Base-by-base conservation (phyloP, 2,329 filamentous ascomycete genomes). In the Aurifilum marmelostoma region DNA sequence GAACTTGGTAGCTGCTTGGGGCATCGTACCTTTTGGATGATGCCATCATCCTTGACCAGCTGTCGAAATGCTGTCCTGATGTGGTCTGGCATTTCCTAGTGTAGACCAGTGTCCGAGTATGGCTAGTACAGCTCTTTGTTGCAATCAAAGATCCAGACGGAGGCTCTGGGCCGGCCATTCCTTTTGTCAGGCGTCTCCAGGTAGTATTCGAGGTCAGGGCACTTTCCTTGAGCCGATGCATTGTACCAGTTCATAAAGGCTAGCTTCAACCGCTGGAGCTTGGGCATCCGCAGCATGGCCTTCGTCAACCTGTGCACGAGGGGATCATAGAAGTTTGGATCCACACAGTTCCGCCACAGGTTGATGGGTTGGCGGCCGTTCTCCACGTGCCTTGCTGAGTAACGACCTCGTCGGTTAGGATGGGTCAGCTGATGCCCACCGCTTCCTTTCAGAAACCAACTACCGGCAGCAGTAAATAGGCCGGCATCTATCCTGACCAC, bases 241-340 rank as follows among this genome's bases (percentile, higher is more conserved):
- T 16, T 18, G 7, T 56, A 56, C 24, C 52, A 56, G 27, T 56
- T 29, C 14, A 14, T 16, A 14, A 56, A 56, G 5, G 11, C 24
- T 24, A 56, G 24, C 52, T 32, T 56, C 52, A 56, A 18, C 16
- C 27, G 52, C 52, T 56, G 52, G 16, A 56, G 52, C 52, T 32
- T 56, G 24, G 52, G 52, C 52, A 56, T 56, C 52, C 24, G 52
- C 24, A 56, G 27, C 52, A 56, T 56, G 52, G 52, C 52, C 1
- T 56, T 18, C 16, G 52, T 27, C 24, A 56, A 9, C 14, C 8
- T 56, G 6, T 29, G 27, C 52, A 56, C 32, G 27, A 56, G 52
- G 16, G 52, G 52, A 18, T 29, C 16, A 24, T 56, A 56, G 27
- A 7, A 29, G 2, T 8, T 18, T 1, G 52, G 52, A 5, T 56